Base-by-base conservation (phyloP, 1,284 basidiomycete genomes). In the Sporisorium scitamineum region DNA sequence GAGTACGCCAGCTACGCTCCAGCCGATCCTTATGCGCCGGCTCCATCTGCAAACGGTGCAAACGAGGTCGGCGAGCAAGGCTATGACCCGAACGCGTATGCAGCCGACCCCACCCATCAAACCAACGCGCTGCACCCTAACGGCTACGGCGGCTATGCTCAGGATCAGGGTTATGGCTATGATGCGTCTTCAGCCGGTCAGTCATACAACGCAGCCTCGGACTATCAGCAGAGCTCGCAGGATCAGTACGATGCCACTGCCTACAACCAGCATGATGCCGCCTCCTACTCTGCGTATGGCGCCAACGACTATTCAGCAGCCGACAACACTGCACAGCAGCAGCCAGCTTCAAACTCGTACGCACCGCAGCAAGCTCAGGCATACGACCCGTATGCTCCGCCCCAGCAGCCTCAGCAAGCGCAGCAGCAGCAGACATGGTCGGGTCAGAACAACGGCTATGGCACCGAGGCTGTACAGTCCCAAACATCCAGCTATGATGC, bases 81-180 rank as follows among this genome's bases (percentile, higher is more conserved):
- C 34, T 74, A 74, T 29, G 61, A 62, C 16, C 20, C 60, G 22
- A 47, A 61, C 18, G 50, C 70, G 24, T 62, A 70, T 31, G 48
- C 55, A 27, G 37, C 58, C 31, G 32, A 61, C 41, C 27, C 51
- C 13, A 29, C 41, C 20, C 26, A 53, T 10, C 56, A 73, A 34
- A 44, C 57, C 22, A 44, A 31, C 32, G 42, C 66, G 1, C 58
- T 68, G 5, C 53, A 22, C 26, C 11, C 52, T 18, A 52, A 34
- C 34, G 51, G 58, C 34, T 58, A 75, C n/a, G 47, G 18, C 20
- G 42, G 26, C 31, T 70, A 70, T 24, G 41, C 11, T 29, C 54
- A 60, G n/a, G 31, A 32, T 9, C 62, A 57, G 32, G 59, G 39
- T 13, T 60, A 64, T 31, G 53, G 51, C 13, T 65, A 65, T 27